Evolutionary conservation across 495 filamentous ascomycete species (phyloP).

Genomic region (Hypomontagnella submonticulosa): DNA sequence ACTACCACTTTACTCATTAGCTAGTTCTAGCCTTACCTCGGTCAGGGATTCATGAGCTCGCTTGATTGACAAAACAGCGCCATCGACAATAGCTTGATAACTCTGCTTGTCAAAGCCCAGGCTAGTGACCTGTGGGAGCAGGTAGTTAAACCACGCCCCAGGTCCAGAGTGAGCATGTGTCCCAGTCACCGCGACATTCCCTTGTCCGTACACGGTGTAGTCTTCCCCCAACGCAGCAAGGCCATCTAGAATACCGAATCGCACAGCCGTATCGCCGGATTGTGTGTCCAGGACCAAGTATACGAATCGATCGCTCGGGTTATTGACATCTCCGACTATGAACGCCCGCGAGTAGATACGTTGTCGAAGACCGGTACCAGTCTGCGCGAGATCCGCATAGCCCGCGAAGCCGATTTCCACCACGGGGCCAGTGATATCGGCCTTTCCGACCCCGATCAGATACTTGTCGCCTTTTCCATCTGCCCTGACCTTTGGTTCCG

Average conservation of each 20-base stretch:
- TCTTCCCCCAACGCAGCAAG: slow-evolving; percentile 66
- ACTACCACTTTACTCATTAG: background rate
- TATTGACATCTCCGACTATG: slow-evolving; percentile 79
- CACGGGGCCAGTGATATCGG: slow-evolving; percentile 89
- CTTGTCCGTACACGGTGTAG: slow-evolving; percentile 71
- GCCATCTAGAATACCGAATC: slow-evolving; percentile 83
- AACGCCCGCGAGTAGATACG: slow-evolving; percentile 90
- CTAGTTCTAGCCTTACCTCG: slow-evolving; percentile 59
- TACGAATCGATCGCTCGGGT: slow-evolving; percentile 78
- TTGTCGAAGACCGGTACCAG: slow-evolving; percentile 85
- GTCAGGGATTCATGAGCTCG: slow-evolving; percentile 82
- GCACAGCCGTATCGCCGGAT: slow-evolving; percentile 87
- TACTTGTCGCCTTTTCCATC: slow-evolving; percentile 65
- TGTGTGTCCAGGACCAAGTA: slow-evolving; percentile 87
- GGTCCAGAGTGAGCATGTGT: slow-evolving; percentile 95
- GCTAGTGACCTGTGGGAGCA: slow-evolving; percentile 92
- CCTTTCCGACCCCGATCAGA: slow-evolving; percentile 88
- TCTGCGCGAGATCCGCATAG: slow-evolving; percentile 81
- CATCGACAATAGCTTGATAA: slow-evolving; percentile 91
- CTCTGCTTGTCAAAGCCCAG: slow-evolving; percentile 86
- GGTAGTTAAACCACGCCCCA: slow-evolving; percentile 95
- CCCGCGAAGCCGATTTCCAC: slow-evolving; percentile 68
- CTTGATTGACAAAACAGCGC: slow-evolving; percentile 82
- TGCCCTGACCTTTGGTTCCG: slow-evolving; percentile 39
- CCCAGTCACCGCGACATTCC: slow-evolving; percentile 89